Evolutionary conservation across 768 basidiomycete species (phyloP).

Genomic region (Tephrocybe sp.): DNA sequence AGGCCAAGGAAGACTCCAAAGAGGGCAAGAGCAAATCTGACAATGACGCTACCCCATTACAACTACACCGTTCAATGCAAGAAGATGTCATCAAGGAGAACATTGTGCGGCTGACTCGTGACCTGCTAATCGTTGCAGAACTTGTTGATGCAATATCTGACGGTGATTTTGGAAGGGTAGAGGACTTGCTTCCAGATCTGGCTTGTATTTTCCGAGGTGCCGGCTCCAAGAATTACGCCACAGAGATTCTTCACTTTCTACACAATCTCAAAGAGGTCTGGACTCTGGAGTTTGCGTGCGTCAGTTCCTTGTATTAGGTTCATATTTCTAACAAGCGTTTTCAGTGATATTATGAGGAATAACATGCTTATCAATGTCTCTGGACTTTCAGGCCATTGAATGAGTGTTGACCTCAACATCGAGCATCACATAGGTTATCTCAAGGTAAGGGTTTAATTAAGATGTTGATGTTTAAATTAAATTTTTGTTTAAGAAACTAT

Average conservation of each 20-base stretch:
- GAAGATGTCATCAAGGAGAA: constrained; percentile 26
- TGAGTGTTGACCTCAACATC: constrained; percentile 35
- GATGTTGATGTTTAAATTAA: background rate
- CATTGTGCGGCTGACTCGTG: constrained; percentile 21
- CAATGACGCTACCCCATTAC: background rate
- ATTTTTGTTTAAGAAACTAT: constrained; percentile 20
- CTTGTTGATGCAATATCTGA: constrained; percentile 22
- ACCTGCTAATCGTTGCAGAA: constrained; percentile 29
- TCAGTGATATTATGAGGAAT: constrained; percentile 35
- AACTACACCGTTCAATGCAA: constrained; percentile 17
- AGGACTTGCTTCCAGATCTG: constrained; percentile 26
- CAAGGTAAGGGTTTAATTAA: constrained; percentile 22
- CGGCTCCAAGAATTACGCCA: constrained; percentile 30
- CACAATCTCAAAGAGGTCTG: constrained; percentile 29
- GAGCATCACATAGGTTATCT: constrained; percentile 33
- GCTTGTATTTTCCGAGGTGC: constrained; percentile 29
- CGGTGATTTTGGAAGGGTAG: constrained; percentile 32
- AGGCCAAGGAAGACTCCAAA: too few species aligned
- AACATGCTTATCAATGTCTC: constrained; percentile 32
- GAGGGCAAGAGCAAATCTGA: too few species aligned
- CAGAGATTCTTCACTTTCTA: constrained; percentile 27
- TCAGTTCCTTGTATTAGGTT: too few species aligned
- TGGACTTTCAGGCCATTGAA: constrained; percentile 30
- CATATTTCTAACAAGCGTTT: background rate
- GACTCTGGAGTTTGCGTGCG: constrained; percentile 30